Evolutionary conservation across 2,329 filamentous ascomycete genomes (phyloP).

Genomic region (Monilinia vaccinii-corymbosi): DNA sequence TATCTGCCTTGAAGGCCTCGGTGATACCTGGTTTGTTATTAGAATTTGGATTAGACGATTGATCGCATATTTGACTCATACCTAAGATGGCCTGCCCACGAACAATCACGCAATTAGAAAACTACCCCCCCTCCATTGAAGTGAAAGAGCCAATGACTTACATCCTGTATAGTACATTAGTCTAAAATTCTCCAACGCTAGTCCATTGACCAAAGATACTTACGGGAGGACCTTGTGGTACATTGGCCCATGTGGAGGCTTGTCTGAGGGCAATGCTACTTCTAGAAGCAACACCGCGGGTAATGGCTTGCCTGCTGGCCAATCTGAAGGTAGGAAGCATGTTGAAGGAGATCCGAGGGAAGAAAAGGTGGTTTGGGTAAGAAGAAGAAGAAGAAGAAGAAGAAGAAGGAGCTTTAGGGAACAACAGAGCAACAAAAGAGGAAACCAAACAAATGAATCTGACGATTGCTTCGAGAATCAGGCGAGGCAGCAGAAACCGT

Average conservation of each 20-base stretch:
- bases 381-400: too few species aligned
- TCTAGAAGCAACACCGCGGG: conserved; percentile 21
- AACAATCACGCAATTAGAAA: conserved; percentile 23
- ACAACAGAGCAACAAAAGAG: not conserved
- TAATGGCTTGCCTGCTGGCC: conserved; percentile 39
- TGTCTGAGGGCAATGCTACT: conserved; percentile 22
- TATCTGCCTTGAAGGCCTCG: conserved; percentile 97
- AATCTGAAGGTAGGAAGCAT: conserved; percentile 51
- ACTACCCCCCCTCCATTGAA: conserved; percentile 30
- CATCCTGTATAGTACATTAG: conserved; percentile 28
- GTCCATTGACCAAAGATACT: conserved; percentile 32
- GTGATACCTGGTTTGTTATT: conserved; percentile 60
- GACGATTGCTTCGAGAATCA: not conserved
- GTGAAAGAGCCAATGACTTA: conserved; percentile 22
- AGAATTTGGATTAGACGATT: conserved; percentile 20
- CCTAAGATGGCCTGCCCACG: conserved; percentile 62
- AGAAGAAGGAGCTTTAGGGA: too few species aligned
- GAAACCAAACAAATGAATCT: conserved; percentile 3
- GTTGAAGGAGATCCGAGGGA: conserved; percentile 23
- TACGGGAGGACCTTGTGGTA: conserved; percentile 91
- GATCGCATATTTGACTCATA: conserved; percentile 34
- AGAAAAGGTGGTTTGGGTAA: not conserved
- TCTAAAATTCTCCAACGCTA: not conserved
- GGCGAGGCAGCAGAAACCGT: not conserved
- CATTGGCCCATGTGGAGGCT: conserved; percentile 75